Conservation (phyloP, 2,329 filamentous ascomycete genomes). For the Colletotrichum cereale region DNA sequence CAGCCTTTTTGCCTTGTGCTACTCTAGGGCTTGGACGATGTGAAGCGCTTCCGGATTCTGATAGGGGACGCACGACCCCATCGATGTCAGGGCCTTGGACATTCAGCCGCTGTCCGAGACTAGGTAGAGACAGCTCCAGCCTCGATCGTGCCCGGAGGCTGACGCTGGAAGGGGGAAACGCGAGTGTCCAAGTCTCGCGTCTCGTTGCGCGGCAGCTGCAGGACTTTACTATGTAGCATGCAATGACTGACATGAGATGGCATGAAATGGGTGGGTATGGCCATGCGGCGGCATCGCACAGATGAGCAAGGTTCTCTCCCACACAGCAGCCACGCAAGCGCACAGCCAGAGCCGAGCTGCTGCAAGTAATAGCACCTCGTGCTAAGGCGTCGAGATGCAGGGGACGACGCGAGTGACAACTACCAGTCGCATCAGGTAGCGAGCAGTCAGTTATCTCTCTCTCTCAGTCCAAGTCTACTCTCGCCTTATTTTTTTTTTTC, state of each 20-base stretch:
- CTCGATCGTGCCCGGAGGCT: neutral
- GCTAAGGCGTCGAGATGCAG: neutral
- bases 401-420: neutral
- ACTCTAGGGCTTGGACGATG: neutral
- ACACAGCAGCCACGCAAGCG: neutral
- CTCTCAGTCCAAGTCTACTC: too few species aligned
- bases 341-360: too few species aligned
- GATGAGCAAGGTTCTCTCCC: slow-evolving; percentile 13
- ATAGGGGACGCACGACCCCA: neutral
- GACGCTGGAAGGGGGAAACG: neutral
- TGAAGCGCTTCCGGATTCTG: too few species aligned
- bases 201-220: neutral
- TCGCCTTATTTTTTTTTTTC: neutral
- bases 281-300: neutral
- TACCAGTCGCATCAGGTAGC: neutral
- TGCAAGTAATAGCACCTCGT: slow-evolving; percentile 2
- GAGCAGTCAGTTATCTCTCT: neutral
- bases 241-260: too few species aligned
- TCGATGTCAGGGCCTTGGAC: neutral
- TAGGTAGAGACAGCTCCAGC: neutral
- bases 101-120: neutral
- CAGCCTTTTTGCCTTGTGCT: neutral
- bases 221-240: neutral
- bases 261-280: neutral
- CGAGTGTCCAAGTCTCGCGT: neutral